These are phyloP conservation scores for Hyaloscypha bicolor DNA, from an alignment of 495 filamentous ascomycete genomes.

Conservation along the genomic window DNA sequence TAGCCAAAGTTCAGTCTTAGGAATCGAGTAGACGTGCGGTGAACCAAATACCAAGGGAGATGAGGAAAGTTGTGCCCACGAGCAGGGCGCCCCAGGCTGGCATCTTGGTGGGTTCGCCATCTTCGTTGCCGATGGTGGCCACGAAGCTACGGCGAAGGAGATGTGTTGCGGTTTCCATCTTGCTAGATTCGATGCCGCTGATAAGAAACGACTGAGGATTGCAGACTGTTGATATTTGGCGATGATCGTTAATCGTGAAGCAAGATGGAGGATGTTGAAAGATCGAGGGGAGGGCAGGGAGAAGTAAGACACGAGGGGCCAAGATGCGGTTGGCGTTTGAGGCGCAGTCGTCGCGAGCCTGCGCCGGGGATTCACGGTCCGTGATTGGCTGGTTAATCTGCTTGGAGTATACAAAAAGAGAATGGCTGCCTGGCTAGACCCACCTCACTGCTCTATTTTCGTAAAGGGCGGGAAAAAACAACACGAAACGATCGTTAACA, in stretches of 20 bases:
- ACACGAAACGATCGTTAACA: background rate
- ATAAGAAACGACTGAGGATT: background rate
- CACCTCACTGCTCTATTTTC: background rate
- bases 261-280: background rate
- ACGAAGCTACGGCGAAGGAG: conserved; percentile 22
- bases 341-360: background rate
- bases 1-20: background rate
- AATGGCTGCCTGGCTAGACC: too few relatives aligned
- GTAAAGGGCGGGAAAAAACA: background rate
- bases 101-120: conserved; percentile 7
- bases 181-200: background rate
- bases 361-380: background rate
- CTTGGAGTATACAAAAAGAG: too few relatives aligned
- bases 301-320: conserved; percentile 3
- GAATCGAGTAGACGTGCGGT: conserved; percentile 12
- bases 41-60: conserved; percentile 12
- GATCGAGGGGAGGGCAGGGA: background rate
- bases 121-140: background rate
- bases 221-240: background rate
- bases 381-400: too few relatives aligned
- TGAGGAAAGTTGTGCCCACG: conserved; percentile 10
- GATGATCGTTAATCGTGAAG: too few relatives aligned
- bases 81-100: conserved; percentile 26
- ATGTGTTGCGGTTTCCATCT: conserved; percentile 6
- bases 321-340: background rate